A percentile compares a stretch with the other conserved stretches of the same genome.
Conservation (phyloP, 2,329 filamentous ascomycete genomes). For the Botrytis galanthina region DNA sequence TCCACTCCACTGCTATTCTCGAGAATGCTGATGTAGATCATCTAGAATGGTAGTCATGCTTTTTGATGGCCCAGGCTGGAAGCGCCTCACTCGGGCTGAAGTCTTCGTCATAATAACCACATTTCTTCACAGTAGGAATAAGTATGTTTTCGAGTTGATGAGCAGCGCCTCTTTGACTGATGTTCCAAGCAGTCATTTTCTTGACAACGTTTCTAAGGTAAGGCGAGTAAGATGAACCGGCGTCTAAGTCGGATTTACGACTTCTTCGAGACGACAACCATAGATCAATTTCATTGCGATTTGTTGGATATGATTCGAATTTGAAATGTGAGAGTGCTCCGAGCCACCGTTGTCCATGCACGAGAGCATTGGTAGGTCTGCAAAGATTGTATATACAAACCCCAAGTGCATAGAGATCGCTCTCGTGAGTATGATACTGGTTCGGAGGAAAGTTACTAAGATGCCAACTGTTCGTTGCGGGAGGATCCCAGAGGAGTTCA, state of each 20-base stretch:
- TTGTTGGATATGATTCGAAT: not conserved
- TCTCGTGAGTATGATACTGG: slow-evolving; percentile 23
- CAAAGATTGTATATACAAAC: slow-evolving; percentile 28
- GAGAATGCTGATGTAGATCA: not conserved
- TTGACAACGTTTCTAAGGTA: not conserved
- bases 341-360: not conserved
- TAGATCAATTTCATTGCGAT: not conserved
- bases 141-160: not conserved
- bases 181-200: slow-evolving; percentile 3
- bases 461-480: slow-evolving; percentile 14
- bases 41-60: slow-evolving; percentile 29
- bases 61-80: slow-evolving; percentile 28
- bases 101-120: not conserved
- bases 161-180: not conserved
- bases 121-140: not conserved
- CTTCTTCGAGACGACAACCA: not conserved
- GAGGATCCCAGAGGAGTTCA: slow-evolving; percentile 29
- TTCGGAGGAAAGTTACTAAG: slow-evolving; percentile 20
- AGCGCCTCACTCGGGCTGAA: slow-evolving; percentile 18
- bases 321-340: slow-evolving; percentile 16
- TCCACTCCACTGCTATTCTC: not conserved
- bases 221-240: not conserved
- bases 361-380: not conserved
- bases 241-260: not conserved
- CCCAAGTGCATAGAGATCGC: slow-evolving; percentile 33